Base-by-base conservation (phyloP, 2,329 filamentous ascomycete genomes). In the Pseudonectria foliicola region DNA sequence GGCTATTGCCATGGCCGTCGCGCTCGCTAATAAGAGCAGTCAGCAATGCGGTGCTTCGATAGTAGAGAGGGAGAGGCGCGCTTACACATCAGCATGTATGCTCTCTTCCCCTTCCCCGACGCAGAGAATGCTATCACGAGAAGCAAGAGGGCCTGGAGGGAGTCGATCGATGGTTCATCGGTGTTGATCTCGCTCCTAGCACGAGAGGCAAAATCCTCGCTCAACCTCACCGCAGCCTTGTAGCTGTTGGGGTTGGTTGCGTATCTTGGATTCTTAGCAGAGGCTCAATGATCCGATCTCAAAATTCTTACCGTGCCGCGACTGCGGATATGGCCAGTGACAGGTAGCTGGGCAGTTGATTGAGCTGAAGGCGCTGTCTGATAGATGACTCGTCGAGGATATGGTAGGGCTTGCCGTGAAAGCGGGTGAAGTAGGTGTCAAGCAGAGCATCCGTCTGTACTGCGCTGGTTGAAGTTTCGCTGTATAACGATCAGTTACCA, bases 61-160 rank as follows among this genome's bases (percentile, higher is more conserved):
- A 18, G 27, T 12, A 12, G 13, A 23, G 24, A 3, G 12, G 6
- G 13, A 23, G 10, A 16, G 16, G 11, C 13, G 10, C 27, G 8
- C 66, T 13, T 78, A 85, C 85, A 77, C 48, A 93, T 69, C 26
- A 88, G 70, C 86, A 93, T 93, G 48, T 88, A 92, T 1, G 85
- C 81, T 60, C 85, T 92, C 61, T 85, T 90, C 12, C 86, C 85
- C 50, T 82, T 80, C 16, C 87, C 86, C 21, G 78, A 71, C 25
- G 86, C 85, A 31, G 80, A 86, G 50, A 80, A 89, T 3, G 85
- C 80, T 53, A 82, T 77, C 1, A 82, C 77, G 3, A 94, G 72
- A 8, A 94, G 68, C 29, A 94, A 63, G 12, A 90, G 67, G 3
- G 85, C 73, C 56, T 93, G 85, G 7, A 93, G 61, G 24, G 75